Conservation (phyloP, 208 protist species). For the Trypanosoma brucei region DNA sequence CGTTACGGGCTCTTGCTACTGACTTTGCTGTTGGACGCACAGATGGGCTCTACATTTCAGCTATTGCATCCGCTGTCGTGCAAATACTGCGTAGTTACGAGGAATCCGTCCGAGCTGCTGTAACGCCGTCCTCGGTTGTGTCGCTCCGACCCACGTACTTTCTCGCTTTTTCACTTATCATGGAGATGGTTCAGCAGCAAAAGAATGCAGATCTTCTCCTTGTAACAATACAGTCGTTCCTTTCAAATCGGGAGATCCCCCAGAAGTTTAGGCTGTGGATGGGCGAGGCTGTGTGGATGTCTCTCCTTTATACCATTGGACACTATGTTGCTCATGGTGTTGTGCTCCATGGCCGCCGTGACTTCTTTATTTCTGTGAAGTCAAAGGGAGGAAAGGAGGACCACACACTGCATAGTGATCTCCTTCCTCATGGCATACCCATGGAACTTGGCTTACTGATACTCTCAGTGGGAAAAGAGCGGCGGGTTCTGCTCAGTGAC, state of each 20-base stretch:
- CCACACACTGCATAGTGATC: constrained; percentile 54
- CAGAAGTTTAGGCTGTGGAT: constrained; percentile 43
- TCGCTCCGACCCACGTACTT: constrained; percentile 39
- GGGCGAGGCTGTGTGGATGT: constrained; percentile 71
- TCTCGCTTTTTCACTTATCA: constrained; percentile 41
- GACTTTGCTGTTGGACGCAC: constrained; percentile 43
- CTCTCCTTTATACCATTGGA: constrained; percentile 71
- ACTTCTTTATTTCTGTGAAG: constrained; percentile 66
- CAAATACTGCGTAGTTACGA: constrained; percentile 49
- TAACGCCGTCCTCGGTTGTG: constrained; percentile 35
- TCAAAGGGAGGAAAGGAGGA: constrained; percentile 30
- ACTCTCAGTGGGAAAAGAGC: constrained; percentile 62
- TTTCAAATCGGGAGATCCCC: constrained; percentile 53
- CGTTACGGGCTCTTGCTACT: constrained; percentile 28
- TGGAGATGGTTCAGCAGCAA: constrained; percentile 31
- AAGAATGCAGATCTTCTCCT: constrained; percentile 23
- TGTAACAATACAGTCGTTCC: constrained; percentile 36
- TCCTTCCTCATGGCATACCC: constrained; percentile 55
- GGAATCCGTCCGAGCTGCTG: constrained; percentile 33
- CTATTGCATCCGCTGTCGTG: constrained; percentile 42
- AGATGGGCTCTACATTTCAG: constrained; percentile 50
- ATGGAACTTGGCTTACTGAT: constrained; percentile 61
- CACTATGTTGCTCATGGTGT: constrained; percentile 86
- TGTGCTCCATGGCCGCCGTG: constrained; percentile 64
- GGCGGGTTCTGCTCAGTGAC: constrained; percentile 53